phyloP scores from a whole-genome alignment of 495 filamentous ascomycete genomes.

The Penicillium roqueforti region DNA sequence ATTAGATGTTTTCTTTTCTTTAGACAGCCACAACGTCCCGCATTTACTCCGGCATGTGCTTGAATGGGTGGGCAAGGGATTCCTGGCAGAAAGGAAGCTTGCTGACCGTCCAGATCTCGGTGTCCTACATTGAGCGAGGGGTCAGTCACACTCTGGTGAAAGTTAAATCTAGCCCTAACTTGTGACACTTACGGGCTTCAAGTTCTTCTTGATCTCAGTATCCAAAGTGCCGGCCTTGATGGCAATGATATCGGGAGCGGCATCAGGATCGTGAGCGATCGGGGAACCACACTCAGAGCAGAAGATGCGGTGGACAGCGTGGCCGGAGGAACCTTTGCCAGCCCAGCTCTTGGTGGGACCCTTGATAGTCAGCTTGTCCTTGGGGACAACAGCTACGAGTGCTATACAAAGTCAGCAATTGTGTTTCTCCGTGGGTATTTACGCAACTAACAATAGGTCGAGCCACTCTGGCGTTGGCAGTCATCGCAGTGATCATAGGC shows the following conservation, averaged over 20 bases:
- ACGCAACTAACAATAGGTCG: slow-evolving; percentile 55
- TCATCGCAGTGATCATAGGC: slow-evolving; percentile 71
- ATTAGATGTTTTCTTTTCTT: not conserved
- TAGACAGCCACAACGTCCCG: not conserved
- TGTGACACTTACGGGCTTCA: slow-evolving; percentile 55
- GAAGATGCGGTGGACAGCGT: slow-evolving; percentile 61
- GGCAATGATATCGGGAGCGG: slow-evolving; percentile 62
- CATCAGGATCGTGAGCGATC: slow-evolving; percentile 66
- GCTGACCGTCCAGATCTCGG: slow-evolving; percentile 64
- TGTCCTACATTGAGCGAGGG: slow-evolving; percentile 40
- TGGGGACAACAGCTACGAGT: slow-evolving; percentile 61
- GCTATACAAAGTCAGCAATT: slow-evolving; percentile 35
- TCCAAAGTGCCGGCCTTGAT: slow-evolving; percentile 63
- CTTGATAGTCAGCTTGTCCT: slow-evolving; percentile 55
- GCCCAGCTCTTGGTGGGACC: slow-evolving; percentile 61
- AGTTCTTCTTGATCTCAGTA: slow-evolving; percentile 58
- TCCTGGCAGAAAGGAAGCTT: slow-evolving; percentile 69
- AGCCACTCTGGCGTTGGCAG: slow-evolving; percentile 66
- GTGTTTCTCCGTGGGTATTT: not conserved
- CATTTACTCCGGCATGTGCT: slow-evolving; percentile 56
- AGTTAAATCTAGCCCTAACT: not conserved
- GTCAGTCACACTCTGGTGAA: not conserved
- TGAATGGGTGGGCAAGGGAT: slow-evolving; percentile 54
- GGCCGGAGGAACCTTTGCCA: slow-evolving; percentile 51
- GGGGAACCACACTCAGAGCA: slow-evolving; percentile 65